Evolutionary conservation across 441 rosid genomes (phyloP).

Genomic region (Omphalea diandra): DNA sequence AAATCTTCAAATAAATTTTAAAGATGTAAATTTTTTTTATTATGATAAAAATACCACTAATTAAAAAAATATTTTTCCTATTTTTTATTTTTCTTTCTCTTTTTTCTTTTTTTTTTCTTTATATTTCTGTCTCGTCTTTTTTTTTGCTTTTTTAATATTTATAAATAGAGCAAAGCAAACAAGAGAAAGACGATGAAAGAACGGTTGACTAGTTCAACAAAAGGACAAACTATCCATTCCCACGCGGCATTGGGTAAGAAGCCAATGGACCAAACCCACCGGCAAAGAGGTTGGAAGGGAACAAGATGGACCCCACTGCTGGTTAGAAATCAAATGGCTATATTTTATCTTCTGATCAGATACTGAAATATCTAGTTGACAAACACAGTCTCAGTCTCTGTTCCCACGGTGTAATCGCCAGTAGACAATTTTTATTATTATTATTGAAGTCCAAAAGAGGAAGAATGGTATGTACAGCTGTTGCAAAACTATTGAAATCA

Average conservation of each 20-base stretch:
- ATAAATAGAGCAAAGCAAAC: background rate
- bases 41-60: no score
- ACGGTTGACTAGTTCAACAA: conserved; percentile 21
- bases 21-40: no score
- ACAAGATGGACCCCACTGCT: conserved; percentile 29
- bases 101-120: no score
- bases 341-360: conserved; percentile 11
- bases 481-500: conserved; percentile 1
- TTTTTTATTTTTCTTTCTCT: no score
- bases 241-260: conserved; percentile 23
- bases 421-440: no score
- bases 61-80: no score
- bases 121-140: no score
- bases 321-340: conserved; percentile 26
- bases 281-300: conserved; percentile 39
- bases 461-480: background rate
- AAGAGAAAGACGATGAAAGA: background rate
- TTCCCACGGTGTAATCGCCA: conserved; percentile 24
- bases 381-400: background rate
- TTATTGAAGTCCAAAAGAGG: conserved; percentile 4
- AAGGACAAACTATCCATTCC: conserved; percentile 26
- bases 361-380: background rate
- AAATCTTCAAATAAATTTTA: no score
- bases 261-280: conserved; percentile 23
- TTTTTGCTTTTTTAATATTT: no score